A percentile compares a stretch with the other conserved stretches of the same genome.
Conservation (phyloP, 2,329 filamentous ascomycete genomes). For the Paecilomyces sp. region DNA sequence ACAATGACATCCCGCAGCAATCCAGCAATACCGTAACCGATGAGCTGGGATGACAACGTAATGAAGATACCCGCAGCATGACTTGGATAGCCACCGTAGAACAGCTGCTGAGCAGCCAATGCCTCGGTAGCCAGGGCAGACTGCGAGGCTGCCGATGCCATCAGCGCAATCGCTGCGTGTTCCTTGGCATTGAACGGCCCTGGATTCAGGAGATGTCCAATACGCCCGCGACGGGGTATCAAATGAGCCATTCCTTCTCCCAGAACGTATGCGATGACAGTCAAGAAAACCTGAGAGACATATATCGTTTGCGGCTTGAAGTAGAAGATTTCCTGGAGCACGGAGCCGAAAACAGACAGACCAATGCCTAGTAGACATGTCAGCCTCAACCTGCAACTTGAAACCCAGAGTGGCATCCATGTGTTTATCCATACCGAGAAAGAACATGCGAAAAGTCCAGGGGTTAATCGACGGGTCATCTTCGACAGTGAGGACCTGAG, state of each 20-base stretch:
- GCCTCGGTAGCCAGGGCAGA: conserved; percentile 31
- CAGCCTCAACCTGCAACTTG: neutral
- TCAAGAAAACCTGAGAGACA: conserved; percentile 39
- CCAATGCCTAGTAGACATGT: conserved; percentile 16
- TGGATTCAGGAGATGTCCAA: conserved; percentile 35
- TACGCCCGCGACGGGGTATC: conserved; percentile 26
- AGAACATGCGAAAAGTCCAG: conserved; percentile 33
- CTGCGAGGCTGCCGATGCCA: conserved; percentile 34
- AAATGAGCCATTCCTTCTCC: conserved; percentile 32
- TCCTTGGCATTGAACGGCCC: conserved; percentile 31
- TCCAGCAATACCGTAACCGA: conserved; percentile 45
- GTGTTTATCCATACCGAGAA: conserved; percentile 21
- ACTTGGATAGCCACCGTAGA: conserved; percentile 36
- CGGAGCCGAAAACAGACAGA: conserved; percentile 29
- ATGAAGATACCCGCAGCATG: conserved; percentile 38
- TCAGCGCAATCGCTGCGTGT: conserved; percentile 30
- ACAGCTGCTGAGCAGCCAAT: conserved; percentile 42
- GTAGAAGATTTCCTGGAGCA: conserved; percentile 40
- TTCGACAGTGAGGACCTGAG: conserved; percentile 26
- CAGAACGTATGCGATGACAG: conserved; percentile 38
- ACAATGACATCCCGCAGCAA: conserved; percentile 40
- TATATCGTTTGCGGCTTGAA: conserved; percentile 31
- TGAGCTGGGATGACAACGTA: conserved; percentile 41
- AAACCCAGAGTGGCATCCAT: neutral
- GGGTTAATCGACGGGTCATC: conserved; percentile 29